Evolutionary conservation across 164 flowering plant species (phyloP), one percentile per base, ranked within the genome.

Genomic region (Vitis riparia): DNA sequence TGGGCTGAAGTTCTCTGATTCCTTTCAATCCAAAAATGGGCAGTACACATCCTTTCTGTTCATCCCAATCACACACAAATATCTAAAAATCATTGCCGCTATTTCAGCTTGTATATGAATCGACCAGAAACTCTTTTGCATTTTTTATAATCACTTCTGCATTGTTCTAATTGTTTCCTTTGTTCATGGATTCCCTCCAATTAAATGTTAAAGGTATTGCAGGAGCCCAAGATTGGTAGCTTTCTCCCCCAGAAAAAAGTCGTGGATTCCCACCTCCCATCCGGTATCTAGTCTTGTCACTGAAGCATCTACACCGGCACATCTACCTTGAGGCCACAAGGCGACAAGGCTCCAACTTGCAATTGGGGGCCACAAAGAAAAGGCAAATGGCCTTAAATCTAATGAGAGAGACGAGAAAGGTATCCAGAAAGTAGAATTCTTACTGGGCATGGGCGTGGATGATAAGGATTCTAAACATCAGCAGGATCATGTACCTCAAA

Each of bases 381-480:
- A 68, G 51, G 51, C 12, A 64, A 47, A 51, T 55, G 71, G 51
- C 9, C 53, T 12, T 52, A 62, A 23, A 70, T 8, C 30, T 9
- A 32, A 23, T 62, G 51, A 27, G 6, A 37, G 37, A 14, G 59
- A 53, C 14, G 37, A 16, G 37, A 29, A 44, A n/a, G n/a, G 16
- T 58, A 70, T 60, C 58, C 56, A 68, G 17, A 47, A 50, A 60
- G 23, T 27, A 23, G 10, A 44, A 68, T 32, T 68, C 13, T 2
- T 60, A 32, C 51, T 65, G 47, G 73, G 55, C 23, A 58, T 48
- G 63, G 29, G 59, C 44, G 71, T 68, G 71, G 75, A 61, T 44
- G 77, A 74, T 75, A 75, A 75, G 77, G 74, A 75, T 75, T 75
- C 78, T 51, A 62, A 3, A 69, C 32, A 48, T 59, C 16, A 48